Evolutionary conservation across 192 early-diverging fungal genomes (phyloP).

Genomic region (Nowakowskiella sp.): DNA sequence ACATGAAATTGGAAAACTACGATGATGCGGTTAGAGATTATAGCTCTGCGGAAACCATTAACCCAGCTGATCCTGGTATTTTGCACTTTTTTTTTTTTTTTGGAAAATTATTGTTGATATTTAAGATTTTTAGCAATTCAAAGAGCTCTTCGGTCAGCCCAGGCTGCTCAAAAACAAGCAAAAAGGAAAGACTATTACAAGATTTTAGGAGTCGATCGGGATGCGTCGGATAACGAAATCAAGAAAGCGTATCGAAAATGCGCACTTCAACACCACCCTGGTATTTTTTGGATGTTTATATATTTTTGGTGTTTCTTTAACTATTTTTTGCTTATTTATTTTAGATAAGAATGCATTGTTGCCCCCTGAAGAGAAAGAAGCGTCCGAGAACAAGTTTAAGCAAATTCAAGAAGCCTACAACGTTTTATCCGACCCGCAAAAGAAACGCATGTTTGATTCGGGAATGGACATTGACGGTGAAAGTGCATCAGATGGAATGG

Average conservation of each 20-base stretch:
- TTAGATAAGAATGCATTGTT: conserved; percentile 80
- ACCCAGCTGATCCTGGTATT: conserved; percentile 53
- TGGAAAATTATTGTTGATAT: not conserved
- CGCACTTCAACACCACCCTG: conserved; percentile 80
- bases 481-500: conserved; percentile 42
- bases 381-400: conserved; percentile 72
- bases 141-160: conserved; percentile 45
- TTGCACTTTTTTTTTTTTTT: too few relatives aligned
- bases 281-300: conserved; percentile 12
- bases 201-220: conserved; percentile 68
- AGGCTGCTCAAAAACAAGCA: conserved; percentile 60
- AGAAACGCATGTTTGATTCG: conserved; percentile 71
- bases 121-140: conserved; percentile 27
- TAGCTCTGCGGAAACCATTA: conserved; percentile 46
- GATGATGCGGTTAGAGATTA: conserved; percentile 77
- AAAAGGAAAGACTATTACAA: conserved; percentile 95
- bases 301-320: too few relatives aligned
- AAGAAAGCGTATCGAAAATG: conserved; percentile 54
- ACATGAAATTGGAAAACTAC: conserved; percentile 62
- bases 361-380: conserved; percentile 41
- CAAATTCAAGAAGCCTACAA: conserved; percentile 73
- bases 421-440: conserved; percentile 69
- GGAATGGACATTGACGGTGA: conserved; percentile 72
- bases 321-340: conserved; percentile 9
- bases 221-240: conserved; percentile 63